Percentiles rank a stretch among this genome's conserved stretches.
Conservation (phyloP, 257 asterid species). For the Solanum virginianum region DNA sequence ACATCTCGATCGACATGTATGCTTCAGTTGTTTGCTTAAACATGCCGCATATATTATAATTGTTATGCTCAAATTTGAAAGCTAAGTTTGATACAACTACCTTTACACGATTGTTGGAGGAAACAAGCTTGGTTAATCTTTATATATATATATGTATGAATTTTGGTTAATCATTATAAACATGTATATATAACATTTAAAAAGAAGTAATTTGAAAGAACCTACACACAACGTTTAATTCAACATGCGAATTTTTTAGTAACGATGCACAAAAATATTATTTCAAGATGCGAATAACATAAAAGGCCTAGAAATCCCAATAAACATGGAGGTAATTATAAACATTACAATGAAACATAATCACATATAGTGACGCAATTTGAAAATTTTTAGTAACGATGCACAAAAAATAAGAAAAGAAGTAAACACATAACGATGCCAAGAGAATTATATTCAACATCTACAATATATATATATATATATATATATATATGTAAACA, state of each 20-base stretch:
- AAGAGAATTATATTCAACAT: neutral
- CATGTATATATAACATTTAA: neutral
- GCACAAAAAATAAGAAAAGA: neutral
- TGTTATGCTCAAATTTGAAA: neutral
- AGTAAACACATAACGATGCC: too few relatives aligned
- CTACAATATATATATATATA: too few relatives aligned
- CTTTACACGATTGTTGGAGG: neutral
- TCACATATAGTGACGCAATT: neutral
- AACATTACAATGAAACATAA: neutral
- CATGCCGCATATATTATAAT: neutral
- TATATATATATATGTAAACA: too few relatives aligned
- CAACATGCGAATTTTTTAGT: too few relatives aligned
- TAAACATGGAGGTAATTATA: neutral
- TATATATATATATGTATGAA: too few relatives aligned
- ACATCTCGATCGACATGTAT: too few relatives aligned
- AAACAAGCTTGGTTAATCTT: neutral
- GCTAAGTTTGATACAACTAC: neutral
- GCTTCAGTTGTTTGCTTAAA: too few relatives aligned
- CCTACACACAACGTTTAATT: neutral
- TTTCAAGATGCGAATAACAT: neutral
- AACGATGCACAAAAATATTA: neutral
- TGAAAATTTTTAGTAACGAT: neutral
- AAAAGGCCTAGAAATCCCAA: neutral
- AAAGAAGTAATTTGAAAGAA: neutral
- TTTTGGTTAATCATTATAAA: neutral